Conservation (phyloP, 768 basidiomycete genomes). For the Suillus fuscotomentosus region DNA sequence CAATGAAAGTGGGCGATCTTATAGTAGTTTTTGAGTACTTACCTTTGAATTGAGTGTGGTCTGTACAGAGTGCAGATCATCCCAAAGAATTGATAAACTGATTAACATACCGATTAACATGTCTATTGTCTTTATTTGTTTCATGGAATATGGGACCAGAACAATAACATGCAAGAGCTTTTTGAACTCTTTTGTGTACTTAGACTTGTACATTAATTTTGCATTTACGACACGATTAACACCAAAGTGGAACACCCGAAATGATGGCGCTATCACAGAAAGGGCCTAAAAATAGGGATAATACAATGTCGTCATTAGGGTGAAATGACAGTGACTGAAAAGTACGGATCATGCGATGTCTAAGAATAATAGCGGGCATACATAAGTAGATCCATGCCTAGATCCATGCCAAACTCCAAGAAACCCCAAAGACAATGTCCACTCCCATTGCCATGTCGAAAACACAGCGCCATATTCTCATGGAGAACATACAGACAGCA, state of each 20-base stretch:
- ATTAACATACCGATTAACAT: no score
- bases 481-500: not conserved
- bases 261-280: no score
- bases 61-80: not conserved
- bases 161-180: no score
- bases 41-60: not conserved
- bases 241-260: no score
- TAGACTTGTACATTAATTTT: no score
- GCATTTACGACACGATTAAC: no score
- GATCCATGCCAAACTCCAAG: not conserved
- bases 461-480: not conserved
- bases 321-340: no score
- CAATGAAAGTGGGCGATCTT: not conserved
- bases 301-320: not conserved
- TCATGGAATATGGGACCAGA: no score
- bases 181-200: no score
- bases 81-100: not conserved
- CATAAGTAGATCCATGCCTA: no score
- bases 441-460: not conserved
- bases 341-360: no score
- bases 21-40: not conserved
- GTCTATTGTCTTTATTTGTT: not conserved
- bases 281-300: not conserved
- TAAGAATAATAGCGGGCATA: not conserved
- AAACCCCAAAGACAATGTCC: not conserved